These are phyloP conservation scores for Otatea glauca DNA, from an alignment of 176 grass and related monocot species.

Conservation along the genomic window DNA sequence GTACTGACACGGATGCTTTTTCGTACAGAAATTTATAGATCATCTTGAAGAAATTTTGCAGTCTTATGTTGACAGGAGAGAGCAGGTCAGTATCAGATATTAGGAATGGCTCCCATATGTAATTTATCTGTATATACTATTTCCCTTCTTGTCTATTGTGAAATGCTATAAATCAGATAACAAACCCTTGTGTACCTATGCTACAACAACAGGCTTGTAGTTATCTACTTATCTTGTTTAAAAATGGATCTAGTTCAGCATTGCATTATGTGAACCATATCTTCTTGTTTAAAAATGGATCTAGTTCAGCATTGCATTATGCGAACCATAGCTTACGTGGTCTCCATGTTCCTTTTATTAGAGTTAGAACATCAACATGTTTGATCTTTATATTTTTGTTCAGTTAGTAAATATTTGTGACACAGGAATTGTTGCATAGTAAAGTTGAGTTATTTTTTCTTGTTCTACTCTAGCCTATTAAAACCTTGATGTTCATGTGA, in stretches of 20 bases:
- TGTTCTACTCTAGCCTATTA: conserved; percentile 14
- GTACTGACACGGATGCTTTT: conserved; percentile 27
- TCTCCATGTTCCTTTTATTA: conserved; percentile 7
- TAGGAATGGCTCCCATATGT: background rate
- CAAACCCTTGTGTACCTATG: background rate
- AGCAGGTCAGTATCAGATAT: conserved; percentile 69
- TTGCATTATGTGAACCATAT: background rate
- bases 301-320: no score
- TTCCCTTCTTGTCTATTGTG: background rate
- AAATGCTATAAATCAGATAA: conserved; percentile 26
- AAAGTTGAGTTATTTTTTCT: background rate
- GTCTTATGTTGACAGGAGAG: conserved; percentile 96
- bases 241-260: background rate
- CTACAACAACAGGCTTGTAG: background rate
- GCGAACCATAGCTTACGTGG: background rate
- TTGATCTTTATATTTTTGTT: conserved; percentile 9
- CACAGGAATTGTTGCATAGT: background rate
- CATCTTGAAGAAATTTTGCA: conserved; percentile 92
- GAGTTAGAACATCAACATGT: background rate
- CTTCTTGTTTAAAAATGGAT: no score
- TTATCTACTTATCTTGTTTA: conserved; percentile 1
- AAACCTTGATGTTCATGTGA: conserved; percentile 6
- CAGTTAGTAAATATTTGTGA: background rate
- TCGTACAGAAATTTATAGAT: conserved; percentile 87
- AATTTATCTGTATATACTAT: background rate